Evolutionary conservation across 352 stramenopile genomes (phyloP).

Genomic region (Peronospora destructor): DNA sequence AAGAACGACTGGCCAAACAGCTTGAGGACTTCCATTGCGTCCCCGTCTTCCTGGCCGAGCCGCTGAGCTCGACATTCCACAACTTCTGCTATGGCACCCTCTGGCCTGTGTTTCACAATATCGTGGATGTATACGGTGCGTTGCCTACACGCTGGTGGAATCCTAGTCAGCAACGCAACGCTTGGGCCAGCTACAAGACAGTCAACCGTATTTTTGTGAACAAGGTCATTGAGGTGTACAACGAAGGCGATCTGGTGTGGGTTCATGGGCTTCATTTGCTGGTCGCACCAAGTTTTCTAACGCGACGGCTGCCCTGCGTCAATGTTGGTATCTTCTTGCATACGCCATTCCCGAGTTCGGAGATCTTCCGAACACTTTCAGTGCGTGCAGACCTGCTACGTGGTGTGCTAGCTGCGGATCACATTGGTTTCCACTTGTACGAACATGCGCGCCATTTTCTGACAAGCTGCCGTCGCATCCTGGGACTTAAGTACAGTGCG

Average conservation of each 20-base stretch:
- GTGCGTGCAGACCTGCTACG: slow-evolving; percentile 93
- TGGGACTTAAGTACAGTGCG: slow-evolving; percentile 86
- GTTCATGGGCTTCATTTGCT: slow-evolving; percentile 98
- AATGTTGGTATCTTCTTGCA: slow-evolving; percentile 98
- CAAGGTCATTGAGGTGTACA: slow-evolving; percentile 88
- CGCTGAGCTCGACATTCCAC: slow-evolving; percentile 84
- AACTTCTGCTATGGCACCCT: slow-evolving; percentile 96
- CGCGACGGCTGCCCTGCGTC: slow-evolving; percentile 84
- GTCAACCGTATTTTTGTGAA: slow-evolving; percentile 97
- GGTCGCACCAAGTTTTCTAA: slow-evolving; percentile 95
- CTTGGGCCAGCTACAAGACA: slow-evolving; percentile 93
- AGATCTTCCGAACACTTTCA: slow-evolving; percentile 98
- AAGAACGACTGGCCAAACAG: slow-evolving; percentile 65
- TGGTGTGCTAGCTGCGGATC: slow-evolving; percentile 94
- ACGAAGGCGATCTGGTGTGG: slow-evolving; percentile 92
- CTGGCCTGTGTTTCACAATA: slow-evolving; percentile 97
- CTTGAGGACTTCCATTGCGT: slow-evolving; percentile 92
- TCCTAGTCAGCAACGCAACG: slow-evolving; percentile 71
- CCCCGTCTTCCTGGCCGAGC: slow-evolving; percentile 91
- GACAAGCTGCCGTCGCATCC: slow-evolving; percentile 89
- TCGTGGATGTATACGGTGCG: slow-evolving; percentile 93
- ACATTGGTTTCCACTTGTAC: slow-evolving; percentile 98
- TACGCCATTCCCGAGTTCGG: slow-evolving; percentile 98
- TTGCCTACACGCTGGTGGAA: slow-evolving; percentile 83
- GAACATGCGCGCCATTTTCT: slow-evolving; percentile 97